These are phyloP conservation scores for Neurospora discreta DNA, from an alignment of 495 filamentous ascomycete species.

Conservation along the genomic window DNA sequence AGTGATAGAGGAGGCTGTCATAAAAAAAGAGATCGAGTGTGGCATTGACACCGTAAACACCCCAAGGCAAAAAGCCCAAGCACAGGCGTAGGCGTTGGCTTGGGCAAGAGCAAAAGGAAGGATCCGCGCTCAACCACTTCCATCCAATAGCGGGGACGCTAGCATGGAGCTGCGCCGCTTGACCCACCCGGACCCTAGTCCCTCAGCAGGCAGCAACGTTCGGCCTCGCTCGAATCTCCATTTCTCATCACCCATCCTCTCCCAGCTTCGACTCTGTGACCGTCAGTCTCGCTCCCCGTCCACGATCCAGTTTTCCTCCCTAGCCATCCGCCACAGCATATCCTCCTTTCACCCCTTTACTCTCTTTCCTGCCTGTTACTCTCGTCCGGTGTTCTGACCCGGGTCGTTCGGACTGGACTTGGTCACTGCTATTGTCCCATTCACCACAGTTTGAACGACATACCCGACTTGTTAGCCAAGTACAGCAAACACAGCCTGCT, in stretches of 20 bases:
- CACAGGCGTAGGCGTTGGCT: not conserved
- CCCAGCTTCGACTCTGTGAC: not conserved
- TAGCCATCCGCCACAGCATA: constrained; percentile 8
- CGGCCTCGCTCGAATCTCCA: constrained; percentile 11
- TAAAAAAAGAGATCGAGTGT: constrained; percentile 3
- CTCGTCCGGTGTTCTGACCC: constrained; percentile 4
- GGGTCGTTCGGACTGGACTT: constrained; percentile 10
- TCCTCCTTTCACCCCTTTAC: not conserved
- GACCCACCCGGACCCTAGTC: constrained; percentile 17
- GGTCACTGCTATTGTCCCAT: not conserved
- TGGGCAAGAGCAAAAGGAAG: constrained; percentile 10
- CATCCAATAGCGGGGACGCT: constrained; percentile 11
- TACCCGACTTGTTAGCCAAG: not conserved
- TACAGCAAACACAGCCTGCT: not conserved
- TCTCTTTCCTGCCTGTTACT: constrained; percentile 1
- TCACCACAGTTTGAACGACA: not conserved
- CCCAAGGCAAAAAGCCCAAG: constrained; percentile 2
- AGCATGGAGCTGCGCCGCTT: constrained; percentile 17
- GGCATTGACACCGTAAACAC: constrained; percentile 13
- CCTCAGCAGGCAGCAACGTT: constrained; percentile 23
- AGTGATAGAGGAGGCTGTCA: not conserved
- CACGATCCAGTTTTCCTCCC: constrained; percentile 2
- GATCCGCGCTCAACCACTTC: constrained; percentile 8
- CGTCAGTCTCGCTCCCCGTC: constrained; percentile 5
- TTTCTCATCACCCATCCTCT: constrained; percentile 23